phyloP scores from a whole-genome alignment of 192 early-diverging fungal species.

The Backusella morwellensis region DNA sequence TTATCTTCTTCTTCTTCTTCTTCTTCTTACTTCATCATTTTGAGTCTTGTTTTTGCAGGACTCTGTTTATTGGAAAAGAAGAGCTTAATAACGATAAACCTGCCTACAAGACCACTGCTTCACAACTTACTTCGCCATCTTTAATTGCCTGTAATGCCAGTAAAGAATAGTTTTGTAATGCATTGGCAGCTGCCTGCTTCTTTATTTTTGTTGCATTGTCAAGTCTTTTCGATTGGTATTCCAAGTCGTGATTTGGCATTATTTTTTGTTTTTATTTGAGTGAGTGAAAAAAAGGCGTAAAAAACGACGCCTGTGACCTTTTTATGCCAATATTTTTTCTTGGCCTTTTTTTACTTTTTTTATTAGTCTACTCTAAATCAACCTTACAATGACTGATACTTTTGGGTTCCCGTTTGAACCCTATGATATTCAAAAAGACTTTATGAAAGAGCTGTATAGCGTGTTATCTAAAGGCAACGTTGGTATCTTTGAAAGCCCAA shows the following conservation, averaged over 20 bases:
- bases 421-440: conserved; percentile 72
- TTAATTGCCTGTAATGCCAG: conserved; percentile 11
- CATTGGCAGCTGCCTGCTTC: conserved; percentile 19
- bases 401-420: conserved; percentile 67
- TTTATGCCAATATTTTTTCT: not conserved
- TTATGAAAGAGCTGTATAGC: conserved; percentile 75
- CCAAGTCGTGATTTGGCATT: not conserved
- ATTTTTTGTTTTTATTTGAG: not conserved
- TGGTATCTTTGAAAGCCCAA: conserved; percentile 89
- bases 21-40: conserved; percentile 11
- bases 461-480: conserved; percentile 66
- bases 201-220: conserved; percentile 21
- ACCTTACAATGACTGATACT: not conserved
- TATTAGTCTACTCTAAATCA: not conserved
- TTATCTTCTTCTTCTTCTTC: too few species aligned
- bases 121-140: conserved; percentile 2
- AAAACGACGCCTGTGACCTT: not conserved
- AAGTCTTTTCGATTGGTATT: conserved; percentile 1
- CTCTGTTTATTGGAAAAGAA: not conserved
- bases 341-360: not conserved
- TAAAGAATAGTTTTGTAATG: conserved; percentile 21
- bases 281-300: not conserved
- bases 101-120: not conserved
- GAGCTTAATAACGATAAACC: not conserved
- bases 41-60: conserved; percentile 19